A percentile compares a stretch with the other conserved stretches of the same genome.
These are phyloP conservation scores for Aegilops sharonensis DNA, from an alignment of 176 grass and related monocot genomes.

Conservation along the genomic window DNA sequence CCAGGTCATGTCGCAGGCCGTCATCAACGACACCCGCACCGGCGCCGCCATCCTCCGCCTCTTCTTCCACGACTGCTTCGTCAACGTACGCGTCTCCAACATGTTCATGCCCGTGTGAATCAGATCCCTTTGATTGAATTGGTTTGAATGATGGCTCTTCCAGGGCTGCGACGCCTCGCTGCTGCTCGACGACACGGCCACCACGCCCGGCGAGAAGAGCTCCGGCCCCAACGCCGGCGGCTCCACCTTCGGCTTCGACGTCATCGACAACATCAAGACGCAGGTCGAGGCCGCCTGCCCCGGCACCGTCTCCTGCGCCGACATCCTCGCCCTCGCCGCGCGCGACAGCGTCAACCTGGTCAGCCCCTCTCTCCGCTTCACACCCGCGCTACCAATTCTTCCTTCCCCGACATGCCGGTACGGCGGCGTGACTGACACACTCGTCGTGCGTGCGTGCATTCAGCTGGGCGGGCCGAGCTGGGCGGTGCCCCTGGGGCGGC, in stretches of 20 bases:
- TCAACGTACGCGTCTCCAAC: conserved; percentile 51
- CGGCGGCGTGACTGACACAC: not conserved
- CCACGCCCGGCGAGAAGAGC: conserved; percentile 60
- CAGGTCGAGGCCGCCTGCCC: conserved; percentile 59
- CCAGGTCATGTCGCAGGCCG: conserved; percentile 49
- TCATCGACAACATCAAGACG: conserved; percentile 65
- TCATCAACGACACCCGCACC: conserved; percentile 37
- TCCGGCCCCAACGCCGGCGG: conserved; percentile 63
- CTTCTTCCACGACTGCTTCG: conserved; percentile 98
- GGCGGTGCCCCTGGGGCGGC: conserved; percentile 64
- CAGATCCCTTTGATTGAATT: not conserved
- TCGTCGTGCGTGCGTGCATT: not conserved
- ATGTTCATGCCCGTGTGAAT: no score
- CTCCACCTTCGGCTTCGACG: conserved; percentile 51
- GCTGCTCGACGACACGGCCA: conserved; percentile 67
- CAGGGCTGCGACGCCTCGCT: conserved; percentile 90
- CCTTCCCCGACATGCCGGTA: not conserved
- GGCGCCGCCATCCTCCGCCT: conserved; percentile 81
- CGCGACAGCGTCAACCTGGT: conserved; percentile 69
- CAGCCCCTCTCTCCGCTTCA: not conserved
- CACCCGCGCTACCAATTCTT: not conserved
- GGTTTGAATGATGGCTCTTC: not conserved
- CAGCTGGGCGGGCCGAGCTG: conserved; percentile 83
- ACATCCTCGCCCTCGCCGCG: conserved; percentile 74
- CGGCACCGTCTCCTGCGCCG: conserved; percentile 64